Base-by-base conservation (phyloP, 306 rosid genomes). In the Sesbania bispinosa region DNA sequence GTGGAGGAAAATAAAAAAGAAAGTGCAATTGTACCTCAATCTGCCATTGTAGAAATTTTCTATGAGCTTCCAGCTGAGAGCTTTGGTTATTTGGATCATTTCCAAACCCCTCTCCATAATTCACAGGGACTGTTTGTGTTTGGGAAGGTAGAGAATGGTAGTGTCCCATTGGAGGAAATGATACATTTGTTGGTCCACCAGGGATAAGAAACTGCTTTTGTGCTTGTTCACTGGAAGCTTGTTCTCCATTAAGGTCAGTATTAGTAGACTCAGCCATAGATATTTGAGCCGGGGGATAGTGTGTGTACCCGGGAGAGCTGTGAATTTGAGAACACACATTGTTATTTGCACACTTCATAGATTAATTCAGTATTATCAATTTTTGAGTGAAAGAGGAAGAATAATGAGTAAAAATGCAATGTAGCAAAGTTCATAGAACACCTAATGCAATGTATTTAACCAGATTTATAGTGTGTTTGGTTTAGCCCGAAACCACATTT, bases 251-350 rank as follows among this genome's bases (percentile, higher is more conserved):
- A 43, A 69, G 46, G 73, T 68, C 88, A 6, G 59, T 15, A 23
- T 26, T 71, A 33, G 73, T 0, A 65, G 92, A 76, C 76, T 84
- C 81, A 1, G 72, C 58, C n/a, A 42, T 45, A 14, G 85, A 80
- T 71, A 67, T 32, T 73, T 82, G 93, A 62, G 39, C 71, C 19
- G 80, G 83, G 77, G 90, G 90, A 75, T 77, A 52, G 35, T 75
- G 73, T 4, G 82, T 85, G 79, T 80, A 80, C 77, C 89, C 96
- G 46, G 89, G 82, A 60, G 90, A 73, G 85, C 97, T 89, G 83
- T 65, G 63, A 57, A 69, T 58, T 43, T 36, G 62, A 68, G 47
- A 58, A 83, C n/a, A 61, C 0, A 10, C 3, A 27, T 30, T 8
- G 33, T 78, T 23, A 75, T 39, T 59, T 23, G 18, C 23, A 65